Evolutionary conservation across 1,284 basidiomycete species (phyloP).

Genomic region (Leccinum fuscescens): DNA sequence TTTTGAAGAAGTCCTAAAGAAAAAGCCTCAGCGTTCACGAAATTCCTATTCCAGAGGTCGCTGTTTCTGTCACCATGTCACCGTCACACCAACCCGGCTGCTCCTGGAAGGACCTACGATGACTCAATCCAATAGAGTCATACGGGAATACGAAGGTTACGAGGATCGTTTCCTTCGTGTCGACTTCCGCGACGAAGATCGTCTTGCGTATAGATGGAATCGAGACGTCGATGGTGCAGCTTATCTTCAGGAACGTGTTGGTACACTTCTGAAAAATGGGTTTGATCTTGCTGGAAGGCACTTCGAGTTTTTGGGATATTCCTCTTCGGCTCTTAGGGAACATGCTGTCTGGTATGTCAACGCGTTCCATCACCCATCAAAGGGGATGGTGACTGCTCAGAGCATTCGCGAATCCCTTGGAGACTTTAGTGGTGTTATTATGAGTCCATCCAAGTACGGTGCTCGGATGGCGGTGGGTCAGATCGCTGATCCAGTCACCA

Average conservation of each 20-base stretch:
- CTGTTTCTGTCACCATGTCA: conserved; percentile 60
- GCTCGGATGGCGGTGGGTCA: conserved; percentile 62
- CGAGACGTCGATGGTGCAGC: conserved; percentile 57
- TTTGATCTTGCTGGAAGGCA: conserved; percentile 64
- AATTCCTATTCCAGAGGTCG: conserved; percentile 30
- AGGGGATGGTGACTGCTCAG: conserved; percentile 47
- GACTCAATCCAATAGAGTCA: conserved; percentile 63
- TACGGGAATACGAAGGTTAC: conserved; percentile 57
- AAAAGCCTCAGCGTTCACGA: conserved; percentile 26
- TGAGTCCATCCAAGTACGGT: conserved; percentile 55
- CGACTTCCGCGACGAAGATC: conserved; percentile 77
- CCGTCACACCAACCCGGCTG: conserved; percentile 69
- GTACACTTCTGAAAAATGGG: conserved; percentile 59
- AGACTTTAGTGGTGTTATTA: conserved; percentile 57
- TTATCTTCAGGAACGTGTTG: conserved; percentile 61
- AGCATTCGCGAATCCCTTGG: conserved; percentile 62
- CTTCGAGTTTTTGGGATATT: conserved; percentile 77
- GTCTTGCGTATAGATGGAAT: conserved; percentile 64
- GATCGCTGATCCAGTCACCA: not conserved
- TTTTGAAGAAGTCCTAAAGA: conserved; percentile 41
- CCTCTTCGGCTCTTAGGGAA: conserved; percentile 64
- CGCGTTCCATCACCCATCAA: conserved; percentile 50
- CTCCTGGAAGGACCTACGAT: conserved; percentile 70
- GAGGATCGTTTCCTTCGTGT: conserved; percentile 72
- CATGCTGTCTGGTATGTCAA: conserved; percentile 78